Conservation (phyloP, 768 basidiomycete genomes). For the Lentinula detonsa region DNA sequence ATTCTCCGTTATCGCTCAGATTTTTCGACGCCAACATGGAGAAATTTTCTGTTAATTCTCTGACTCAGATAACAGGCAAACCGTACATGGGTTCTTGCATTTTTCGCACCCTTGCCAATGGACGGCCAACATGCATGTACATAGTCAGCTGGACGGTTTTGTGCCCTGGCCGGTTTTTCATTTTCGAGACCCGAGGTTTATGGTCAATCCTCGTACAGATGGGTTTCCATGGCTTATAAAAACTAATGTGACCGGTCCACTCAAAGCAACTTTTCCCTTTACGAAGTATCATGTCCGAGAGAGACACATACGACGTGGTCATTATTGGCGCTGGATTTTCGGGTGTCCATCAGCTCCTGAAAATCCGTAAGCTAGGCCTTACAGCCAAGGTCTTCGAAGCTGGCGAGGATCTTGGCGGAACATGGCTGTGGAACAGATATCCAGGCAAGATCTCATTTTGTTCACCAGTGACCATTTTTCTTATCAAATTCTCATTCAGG, state of each 20-base stretch:
- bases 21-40: too few species aligned
- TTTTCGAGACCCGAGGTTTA: too few species aligned
- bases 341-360: not conserved
- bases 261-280: not conserved
- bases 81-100: too few species aligned
- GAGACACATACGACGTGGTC: not conserved
- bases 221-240: not conserved
- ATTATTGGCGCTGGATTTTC: slow-evolving; percentile 2
- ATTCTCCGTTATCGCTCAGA: too few species aligned
- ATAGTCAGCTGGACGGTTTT: too few species aligned
- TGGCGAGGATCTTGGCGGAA: not conserved
- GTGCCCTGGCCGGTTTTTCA: too few species aligned
- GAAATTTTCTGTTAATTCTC: too few species aligned
- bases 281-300: not conserved
- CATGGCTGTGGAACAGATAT: slow-evolving; percentile 1
- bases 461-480: not conserved
- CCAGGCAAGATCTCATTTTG: not conserved
- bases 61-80: too few species aligned
- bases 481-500: not conserved
- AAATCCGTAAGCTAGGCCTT: not conserved
- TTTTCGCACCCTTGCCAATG: too few species aligned
- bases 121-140: too few species aligned
- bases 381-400: slow-evolving; percentile 2
- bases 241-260: not conserved
- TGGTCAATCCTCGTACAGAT: too few species aligned